Base-by-base conservation (phyloP, 129 eudicot genomes). In the Ambrosia trifida region DNA sequence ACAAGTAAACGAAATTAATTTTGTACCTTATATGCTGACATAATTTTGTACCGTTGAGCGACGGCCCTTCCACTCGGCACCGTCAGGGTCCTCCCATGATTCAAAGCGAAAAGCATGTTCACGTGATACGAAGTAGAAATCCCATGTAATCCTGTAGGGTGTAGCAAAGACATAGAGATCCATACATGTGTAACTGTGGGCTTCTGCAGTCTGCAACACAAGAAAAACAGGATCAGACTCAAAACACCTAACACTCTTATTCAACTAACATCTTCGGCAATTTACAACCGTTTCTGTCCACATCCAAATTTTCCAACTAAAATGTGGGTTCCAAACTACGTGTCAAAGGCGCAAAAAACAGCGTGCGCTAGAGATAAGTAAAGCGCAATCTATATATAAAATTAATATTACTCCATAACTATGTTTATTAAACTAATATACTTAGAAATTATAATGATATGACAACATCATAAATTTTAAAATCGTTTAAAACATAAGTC, bases 161-260 rank as follows among this genome's bases (percentile, higher is more conserved):
- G 99, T 95, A 17, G 99, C 99, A 65, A 95, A 95, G 20, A 95
- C 99, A 73, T 95, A 95, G 44, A 95, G 87, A 84, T 95, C 99
- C 96, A 95, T 86, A 78, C 99, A 95, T 45, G 97, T 83, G 96
- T 97, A 95, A 78, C 97, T 90, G 72, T 90, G 97, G 13, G 97
- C 97, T 66, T 84, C 89, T 64, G 82, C 82, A 17, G 99, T 90
- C 99, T 95, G 89, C 30, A 49, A 41, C 72, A 43, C 3, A 35
- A 57, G 36, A 72, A 74, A 74, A 74, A 53, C 13, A 59, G 56
- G 53, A 58, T 33, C 43, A 50, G 60, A 69, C n/a, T 64, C n/a
- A n/a, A n/a, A n/a, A 72, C 41, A 71, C 20, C n/a, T 28, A 53
- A 14, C 7, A 33, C 2, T 53, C 68, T n/a, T 24, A 41, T 40